Evolutionary conservation across 768 basidiomycete species (phyloP), one percentile per base, ranked within the genome.

Genomic region (Mrakia blollopis): DNA sequence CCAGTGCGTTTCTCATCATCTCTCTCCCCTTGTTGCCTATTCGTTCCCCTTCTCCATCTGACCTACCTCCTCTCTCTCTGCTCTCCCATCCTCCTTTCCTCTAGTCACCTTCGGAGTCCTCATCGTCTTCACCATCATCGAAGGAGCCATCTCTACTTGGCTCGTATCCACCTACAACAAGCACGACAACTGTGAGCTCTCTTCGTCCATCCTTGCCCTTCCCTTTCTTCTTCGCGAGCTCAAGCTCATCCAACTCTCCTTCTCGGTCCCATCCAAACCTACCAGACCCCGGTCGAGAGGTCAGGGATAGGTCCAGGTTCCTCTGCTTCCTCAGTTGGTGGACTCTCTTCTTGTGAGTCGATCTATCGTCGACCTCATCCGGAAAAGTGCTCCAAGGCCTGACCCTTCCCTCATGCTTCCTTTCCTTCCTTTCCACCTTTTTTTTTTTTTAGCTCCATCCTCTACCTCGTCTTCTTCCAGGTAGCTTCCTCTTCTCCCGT

Each of bases 141-240:
- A 91, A 85, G 91, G 89, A 80, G 85, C 88, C 35, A 88, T 92
- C 79, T 86, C 92, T 5, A 89, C 91, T 7, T 93, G 90, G 88
- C 86, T 94, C 62, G 87, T 87, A 11, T 84, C 89, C 21, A 86
- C 84, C 62, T 93, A 88, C 85, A 88, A 89, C 82, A 75, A 83
- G 83, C 86, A 90, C 75, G 67, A 39, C 44, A 39, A 39, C 21
- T 68, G 65, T 68, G 65, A 44, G 0, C 61, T 4, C 14, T n/a
- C 37, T 35, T 1, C 32, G 0, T 65, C 32, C 68, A 10, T 11
- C 44, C 28, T n/a, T 50, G 13, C 37, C 54, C 32, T 8, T 54
- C 57, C 85, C 87, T 30, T 25, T 23, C 21, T n/a, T 16, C 37
- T 10, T 18, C 3, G 16, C 1, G 4, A 50, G 47, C 13, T n/a